These are phyloP conservation scores for Dendrocalamus latiflorus DNA, from an alignment of 202 grass and related monocot genomes.

Conservation along the genomic window DNA sequence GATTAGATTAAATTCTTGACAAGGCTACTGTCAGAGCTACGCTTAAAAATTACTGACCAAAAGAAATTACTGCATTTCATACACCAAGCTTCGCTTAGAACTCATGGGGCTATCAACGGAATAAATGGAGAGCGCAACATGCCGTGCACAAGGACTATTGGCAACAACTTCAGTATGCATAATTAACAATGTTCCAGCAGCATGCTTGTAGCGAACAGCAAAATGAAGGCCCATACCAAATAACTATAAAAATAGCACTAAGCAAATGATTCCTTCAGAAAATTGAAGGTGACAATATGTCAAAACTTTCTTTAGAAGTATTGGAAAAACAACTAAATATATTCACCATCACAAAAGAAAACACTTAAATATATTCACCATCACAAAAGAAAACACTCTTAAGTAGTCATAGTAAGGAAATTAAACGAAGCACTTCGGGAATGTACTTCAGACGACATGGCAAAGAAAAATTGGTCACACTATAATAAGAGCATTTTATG, in stretches of 20 bases:
- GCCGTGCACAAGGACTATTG: not conserved
- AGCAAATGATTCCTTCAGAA: not conserved
- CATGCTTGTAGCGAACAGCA: not conserved
- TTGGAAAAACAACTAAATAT: not conserved
- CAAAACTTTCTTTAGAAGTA: not conserved
- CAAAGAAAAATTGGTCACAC: not conserved
- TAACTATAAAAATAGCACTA: not conserved
- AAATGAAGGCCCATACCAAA: not conserved
- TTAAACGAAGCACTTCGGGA: not conserved
- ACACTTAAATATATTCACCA: no score
- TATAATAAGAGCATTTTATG: constrained; percentile 1
- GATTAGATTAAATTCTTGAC: no score
- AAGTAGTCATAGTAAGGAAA: no score
- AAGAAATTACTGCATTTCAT: no score
- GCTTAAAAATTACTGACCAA: no score
- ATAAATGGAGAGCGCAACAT: not conserved
- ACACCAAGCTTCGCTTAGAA: not conserved
- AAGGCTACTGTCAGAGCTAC: no score
- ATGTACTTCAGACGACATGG: not conserved
- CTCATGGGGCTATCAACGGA: not conserved
- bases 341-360: no score
- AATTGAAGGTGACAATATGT: not conserved
- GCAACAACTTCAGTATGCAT: not conserved
- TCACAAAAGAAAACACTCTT: no score
- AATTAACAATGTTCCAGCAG: not conserved